Conservation (phyloP, 2,329 filamentous ascomycete species). For the Colletotrichum gigasporum region DNA sequence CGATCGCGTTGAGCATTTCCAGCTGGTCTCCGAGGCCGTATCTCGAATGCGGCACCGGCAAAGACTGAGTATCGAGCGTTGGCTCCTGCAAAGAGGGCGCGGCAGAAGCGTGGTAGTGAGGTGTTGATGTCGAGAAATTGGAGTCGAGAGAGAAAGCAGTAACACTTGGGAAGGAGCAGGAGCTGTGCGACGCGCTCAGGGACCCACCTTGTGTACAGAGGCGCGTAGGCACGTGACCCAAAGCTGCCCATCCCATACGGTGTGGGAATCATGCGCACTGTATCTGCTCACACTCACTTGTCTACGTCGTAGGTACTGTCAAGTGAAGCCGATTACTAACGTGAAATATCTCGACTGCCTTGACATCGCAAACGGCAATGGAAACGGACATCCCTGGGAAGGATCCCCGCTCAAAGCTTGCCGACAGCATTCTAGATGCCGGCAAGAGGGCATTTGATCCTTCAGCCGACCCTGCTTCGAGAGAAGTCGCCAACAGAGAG, state of each 20-base stretch:
- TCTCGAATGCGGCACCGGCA: slow-evolving; percentile 37
- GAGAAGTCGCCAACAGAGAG: slow-evolving; percentile 45
- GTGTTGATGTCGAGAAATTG: neutral
- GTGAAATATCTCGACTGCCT: neutral
- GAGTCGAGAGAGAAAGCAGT: neutral
- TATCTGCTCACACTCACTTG: too few relatives aligned
- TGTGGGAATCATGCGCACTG: neutral
- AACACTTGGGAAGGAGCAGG: neutral
- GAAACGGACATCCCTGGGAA: slow-evolving; percentile 13
- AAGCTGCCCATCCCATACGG: neutral
- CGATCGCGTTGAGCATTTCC: slow-evolving; percentile 34
- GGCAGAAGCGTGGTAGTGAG: neutral
- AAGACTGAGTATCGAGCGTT: neutral
- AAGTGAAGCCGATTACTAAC: neutral
- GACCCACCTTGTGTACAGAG: too few relatives aligned
- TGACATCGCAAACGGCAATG: slow-evolving; percentile 13
- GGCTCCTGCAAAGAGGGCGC: neutral
- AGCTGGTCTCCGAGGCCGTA: slow-evolving; percentile 38
- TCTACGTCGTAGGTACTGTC: too few relatives aligned
- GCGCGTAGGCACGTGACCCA: slow-evolving; percentile 42
- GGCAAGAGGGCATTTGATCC: slow-evolving; percentile 62
- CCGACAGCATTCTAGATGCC: slow-evolving; percentile 46
- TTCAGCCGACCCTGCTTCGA: slow-evolving; percentile 42
- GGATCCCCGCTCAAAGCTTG: slow-evolving; percentile 33
- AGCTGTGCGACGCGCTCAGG: too few relatives aligned